phyloP scores from a whole-genome alignment of 208 protist genomes.

The Borovskyia barvae region DNA sequence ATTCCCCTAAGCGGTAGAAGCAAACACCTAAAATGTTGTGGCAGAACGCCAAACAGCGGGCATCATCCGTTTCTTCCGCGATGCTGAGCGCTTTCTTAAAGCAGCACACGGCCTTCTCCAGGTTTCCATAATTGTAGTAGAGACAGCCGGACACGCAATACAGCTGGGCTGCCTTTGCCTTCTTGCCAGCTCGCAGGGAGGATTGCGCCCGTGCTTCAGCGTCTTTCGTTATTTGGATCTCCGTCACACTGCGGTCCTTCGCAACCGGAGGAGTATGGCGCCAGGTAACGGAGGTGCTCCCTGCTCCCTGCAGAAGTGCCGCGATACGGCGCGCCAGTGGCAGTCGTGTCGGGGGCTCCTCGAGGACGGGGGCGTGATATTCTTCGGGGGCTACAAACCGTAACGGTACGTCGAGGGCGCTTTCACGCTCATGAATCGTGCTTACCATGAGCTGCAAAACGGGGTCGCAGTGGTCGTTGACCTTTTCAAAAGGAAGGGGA shows the following conservation, averaged over 20 bases:
- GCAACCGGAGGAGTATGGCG: slow-evolving; percentile 8
- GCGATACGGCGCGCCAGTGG: slow-evolving; percentile 62
- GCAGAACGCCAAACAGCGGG: slow-evolving; percentile 65
- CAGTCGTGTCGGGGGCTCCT: slow-evolving; percentile 61
- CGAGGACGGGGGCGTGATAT: slow-evolving; percentile 57
- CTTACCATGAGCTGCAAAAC: slow-evolving; percentile 46
- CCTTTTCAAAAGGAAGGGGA: slow-evolving; percentile 54
- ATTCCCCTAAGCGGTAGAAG: slow-evolving; percentile 64
- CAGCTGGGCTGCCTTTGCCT: slow-evolving; percentile 45
- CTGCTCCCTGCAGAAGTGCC: slow-evolving; percentile 68
- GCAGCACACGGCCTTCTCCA: slow-evolving; percentile 50
- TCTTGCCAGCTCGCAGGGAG: slow-evolving; percentile 52
- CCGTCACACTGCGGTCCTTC: slow-evolving; percentile 22
- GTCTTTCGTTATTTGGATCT: slow-evolving; percentile 56
- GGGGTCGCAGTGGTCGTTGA: slow-evolving; percentile 41
- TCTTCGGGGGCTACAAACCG: slow-evolving; percentile 75
- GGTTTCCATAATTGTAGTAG: slow-evolving; percentile 85
- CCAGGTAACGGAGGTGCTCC: slow-evolving; percentile 58
- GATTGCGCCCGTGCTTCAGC: slow-evolving; percentile 60
- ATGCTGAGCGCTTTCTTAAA: slow-evolving; percentile 55
- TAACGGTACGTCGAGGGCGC: slow-evolving; percentile 76
- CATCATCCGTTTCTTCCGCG: slow-evolving; percentile 57
- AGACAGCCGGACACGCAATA: slow-evolving; percentile 58
- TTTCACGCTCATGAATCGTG: slow-evolving; percentile 49
- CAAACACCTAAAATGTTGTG: slow-evolving; percentile 88